Conservation (phyloP, 805 yeast genomes). For the Lachancea quebecensis region DNA sequence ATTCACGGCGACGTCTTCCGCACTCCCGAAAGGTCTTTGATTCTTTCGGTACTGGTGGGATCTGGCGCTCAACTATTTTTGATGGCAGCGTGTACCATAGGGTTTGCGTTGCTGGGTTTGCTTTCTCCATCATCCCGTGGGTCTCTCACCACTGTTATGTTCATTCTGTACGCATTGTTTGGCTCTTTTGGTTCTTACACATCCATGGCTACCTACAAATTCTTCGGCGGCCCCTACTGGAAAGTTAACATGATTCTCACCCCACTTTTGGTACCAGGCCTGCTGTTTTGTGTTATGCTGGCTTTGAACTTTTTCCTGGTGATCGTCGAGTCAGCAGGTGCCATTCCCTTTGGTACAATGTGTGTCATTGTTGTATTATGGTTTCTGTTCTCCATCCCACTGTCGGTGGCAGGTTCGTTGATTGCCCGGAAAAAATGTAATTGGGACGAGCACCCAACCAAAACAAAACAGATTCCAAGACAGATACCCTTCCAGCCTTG, state of each 20-base stretch:
- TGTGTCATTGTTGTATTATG: slow-evolving; percentile 73
- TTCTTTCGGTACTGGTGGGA: slow-evolving; percentile 77
- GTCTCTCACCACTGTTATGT: slow-evolving; percentile 82
- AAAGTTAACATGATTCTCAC: slow-evolving; percentile 76
- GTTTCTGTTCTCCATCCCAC: slow-evolving; percentile 80
- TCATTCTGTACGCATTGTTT: slow-evolving; percentile 71
- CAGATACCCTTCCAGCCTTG: slow-evolving; percentile 91
- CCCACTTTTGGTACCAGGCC: slow-evolving; percentile 81
- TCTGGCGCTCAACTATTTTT: slow-evolving; percentile 79
- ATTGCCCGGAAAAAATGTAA: slow-evolving; percentile 59
- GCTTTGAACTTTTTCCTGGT: slow-evolving; percentile 77
- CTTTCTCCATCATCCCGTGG: slow-evolving; percentile 94
- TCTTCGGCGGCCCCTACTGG: slow-evolving; percentile 90
- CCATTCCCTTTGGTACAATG: slow-evolving; percentile 89
- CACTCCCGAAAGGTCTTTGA: slow-evolving; percentile 62
- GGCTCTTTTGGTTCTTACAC: slow-evolving; percentile 81
- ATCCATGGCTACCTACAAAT: slow-evolving; percentile 79
- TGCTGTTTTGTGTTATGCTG: slow-evolving; percentile 54
- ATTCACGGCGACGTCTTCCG: slow-evolving; percentile 94
- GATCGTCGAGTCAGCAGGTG: slow-evolving; percentile 79
- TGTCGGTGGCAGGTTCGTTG: slow-evolving; percentile 77
- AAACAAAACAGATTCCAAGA: slow-evolving; percentile 92
- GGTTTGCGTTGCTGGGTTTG: slow-evolving; percentile 82
- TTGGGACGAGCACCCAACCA: slow-evolving; percentile 61
- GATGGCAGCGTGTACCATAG: slow-evolving; percentile 66